Percentiles rank a stretch among this genome's conserved stretches.
Conservation (phyloP, 108 stramenopile species). For the Nitzschia palea region DNA sequence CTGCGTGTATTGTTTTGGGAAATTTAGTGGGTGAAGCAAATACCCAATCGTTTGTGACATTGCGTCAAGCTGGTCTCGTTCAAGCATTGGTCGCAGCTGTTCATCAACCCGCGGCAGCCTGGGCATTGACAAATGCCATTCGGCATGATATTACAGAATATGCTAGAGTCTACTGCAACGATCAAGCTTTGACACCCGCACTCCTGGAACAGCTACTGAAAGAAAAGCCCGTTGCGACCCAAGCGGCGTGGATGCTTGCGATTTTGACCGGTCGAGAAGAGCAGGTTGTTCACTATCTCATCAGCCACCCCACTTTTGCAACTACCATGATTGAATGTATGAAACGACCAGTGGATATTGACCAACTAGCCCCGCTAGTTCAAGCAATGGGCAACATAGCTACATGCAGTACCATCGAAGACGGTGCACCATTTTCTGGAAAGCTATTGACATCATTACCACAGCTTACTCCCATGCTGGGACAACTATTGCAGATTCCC, state of each 20-base stretch:
- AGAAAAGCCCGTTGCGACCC: slow-evolving; percentile 20
- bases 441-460: background rate
- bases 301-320: slow-evolving; percentile 12
- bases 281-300: slow-evolving; percentile 30
- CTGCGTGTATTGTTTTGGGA: slow-evolving; percentile 22
- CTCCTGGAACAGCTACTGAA: slow-evolving; percentile 23
- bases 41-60: slow-evolving; percentile 4
- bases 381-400: slow-evolving; percentile 36
- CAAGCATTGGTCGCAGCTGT: slow-evolving; percentile 10
- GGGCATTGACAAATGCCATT: slow-evolving; percentile 43
- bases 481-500: slow-evolving; percentile 9
- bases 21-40: slow-evolving; percentile 30
- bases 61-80: slow-evolving; percentile 20
- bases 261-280: slow-evolving; percentile 30
- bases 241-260: slow-evolving; percentile 40
- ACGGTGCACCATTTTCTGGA: background rate
- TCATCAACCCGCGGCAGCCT: slow-evolving; percentile 25
- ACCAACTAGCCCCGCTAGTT: slow-evolving; percentile 27
- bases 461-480: slow-evolving; percentile 6
- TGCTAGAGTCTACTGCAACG: slow-evolving; percentile 28
- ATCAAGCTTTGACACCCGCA: slow-evolving; percentile 19
- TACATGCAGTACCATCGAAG: background rate
- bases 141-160: slow-evolving; percentile 30
- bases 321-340: slow-evolving; percentile 10
- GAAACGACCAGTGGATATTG: slow-evolving; percentile 3